These are phyloP conservation scores for Fomitopsis palustris DNA, from an alignment of 1,284 basidiomycete species.

Conservation along the genomic window DNA sequence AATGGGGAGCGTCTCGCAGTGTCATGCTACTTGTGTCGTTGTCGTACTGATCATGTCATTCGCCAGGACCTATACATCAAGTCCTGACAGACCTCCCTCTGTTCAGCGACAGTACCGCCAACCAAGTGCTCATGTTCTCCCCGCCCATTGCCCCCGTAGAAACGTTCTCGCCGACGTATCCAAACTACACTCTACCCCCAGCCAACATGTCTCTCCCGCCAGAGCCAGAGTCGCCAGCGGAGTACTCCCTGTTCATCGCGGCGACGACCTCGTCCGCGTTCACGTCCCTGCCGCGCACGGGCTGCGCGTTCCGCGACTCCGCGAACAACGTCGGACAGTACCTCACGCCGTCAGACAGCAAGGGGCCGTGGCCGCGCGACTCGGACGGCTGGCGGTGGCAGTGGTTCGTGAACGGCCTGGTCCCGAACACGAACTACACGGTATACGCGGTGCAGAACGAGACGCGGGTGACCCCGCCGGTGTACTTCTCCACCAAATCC, in stretches of 20 bases:
- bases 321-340: slow-evolving; percentile 18
- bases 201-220: slow-evolving; percentile 50
- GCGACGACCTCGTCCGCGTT: slow-evolving; percentile 38
- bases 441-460: slow-evolving; percentile 53
- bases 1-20: neutral
- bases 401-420: slow-evolving; percentile 58
- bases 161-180: slow-evolving; percentile 51
- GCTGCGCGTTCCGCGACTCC: slow-evolving; percentile 46
- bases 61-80: slow-evolving; percentile 44
- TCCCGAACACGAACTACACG: slow-evolving; percentile 69
- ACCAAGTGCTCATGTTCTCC: slow-evolving; percentile 76
- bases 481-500: slow-evolving; percentile 69
- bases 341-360: slow-evolving; percentile 20
- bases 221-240: slow-evolving; percentile 34
- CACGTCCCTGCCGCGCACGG: slow-evolving; percentile 51
- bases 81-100: slow-evolving; percentile 45
- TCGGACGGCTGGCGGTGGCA: slow-evolving; percentile 60
- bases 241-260: slow-evolving; percentile 54
- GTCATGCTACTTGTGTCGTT: neutral
- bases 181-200: slow-evolving; percentile 76
- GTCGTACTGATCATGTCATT: neutral
- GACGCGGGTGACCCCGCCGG: slow-evolving; percentile 55
- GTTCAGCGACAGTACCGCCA: slow-evolving; percentile 75
- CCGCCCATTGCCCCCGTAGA: slow-evolving; percentile 37
- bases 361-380: slow-evolving; percentile 54